Conservation (phyloP, 768 basidiomycete genomes). For the Boletus tomentosulus region DNA sequence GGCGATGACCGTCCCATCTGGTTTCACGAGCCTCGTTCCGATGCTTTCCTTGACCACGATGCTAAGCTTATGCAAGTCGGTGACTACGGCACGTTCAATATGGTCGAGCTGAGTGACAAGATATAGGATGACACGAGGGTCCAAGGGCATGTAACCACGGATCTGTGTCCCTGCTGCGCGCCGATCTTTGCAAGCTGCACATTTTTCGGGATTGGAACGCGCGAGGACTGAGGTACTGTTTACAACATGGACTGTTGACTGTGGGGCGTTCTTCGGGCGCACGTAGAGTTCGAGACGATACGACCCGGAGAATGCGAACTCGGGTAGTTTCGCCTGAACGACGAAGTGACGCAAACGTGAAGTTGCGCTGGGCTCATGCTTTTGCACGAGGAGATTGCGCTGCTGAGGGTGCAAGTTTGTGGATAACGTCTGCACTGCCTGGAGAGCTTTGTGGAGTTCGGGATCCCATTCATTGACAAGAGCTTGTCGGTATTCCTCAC, state of each 20-base stretch:
- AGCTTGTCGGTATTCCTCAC: background rate
- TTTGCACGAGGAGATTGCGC: background rate
- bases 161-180: slow-evolving; percentile 7
- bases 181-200: slow-evolving; percentile 10
- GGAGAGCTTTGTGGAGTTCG: background rate
- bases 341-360: slow-evolving; percentile 6
- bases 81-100: background rate
- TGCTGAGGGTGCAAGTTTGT: background rate
- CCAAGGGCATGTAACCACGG: slow-evolving; percentile 15
- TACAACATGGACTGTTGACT: background rate
- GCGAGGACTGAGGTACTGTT: slow-evolving; percentile 15
- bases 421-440: background rate
- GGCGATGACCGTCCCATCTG: slow-evolving; percentile 11
- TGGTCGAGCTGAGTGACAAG: background rate
- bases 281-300: slow-evolving; percentile 19
- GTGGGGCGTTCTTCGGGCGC: background rate
- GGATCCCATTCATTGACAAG: background rate
- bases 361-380: background rate
- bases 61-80: background rate
- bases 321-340: slow-evolving; percentile 6
- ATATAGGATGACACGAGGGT: slow-evolving; percentile 11
- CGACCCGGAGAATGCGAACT: slow-evolving; percentile 18
- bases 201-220: slow-evolving; percentile 3
- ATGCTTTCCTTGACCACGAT: background rate
- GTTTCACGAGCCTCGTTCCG: background rate